Evolutionary conservation across 768 basidiomycete species (phyloP), one percentile per base, ranked within the genome.

Genomic region (Lactarius trivialis): DNA sequence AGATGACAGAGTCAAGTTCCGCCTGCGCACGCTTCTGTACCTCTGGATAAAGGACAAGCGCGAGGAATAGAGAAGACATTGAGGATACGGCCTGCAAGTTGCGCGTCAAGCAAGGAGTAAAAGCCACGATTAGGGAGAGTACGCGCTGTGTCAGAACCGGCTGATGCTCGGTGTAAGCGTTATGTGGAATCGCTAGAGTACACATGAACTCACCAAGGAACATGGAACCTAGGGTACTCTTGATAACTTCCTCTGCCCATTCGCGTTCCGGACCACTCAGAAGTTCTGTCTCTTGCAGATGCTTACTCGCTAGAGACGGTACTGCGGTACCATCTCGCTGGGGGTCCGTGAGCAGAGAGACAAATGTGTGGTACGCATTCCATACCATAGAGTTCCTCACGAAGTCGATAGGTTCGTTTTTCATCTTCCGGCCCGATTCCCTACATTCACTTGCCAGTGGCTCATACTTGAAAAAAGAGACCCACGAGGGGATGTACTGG

Each of bases 11-110:
- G 70, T 71, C 34, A 58, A 66, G 58, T 50, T 74, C 73, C 8
- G 49, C 66, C 61, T 74, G 61, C 7, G 64, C 64, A 7, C 57
- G 61, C 8, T 56, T 50, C 45, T 71, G 68, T 4, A 70, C 57
- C 3, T 68, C 68, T 6, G 71, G 72, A 60, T 70, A 60, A 32
- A 70, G 59, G 12, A 63, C 50, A 66, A 71, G 70, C 7, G 69
- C 70, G 6, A 71, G 61, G 45, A 73, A 64, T 52, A 73, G 70
- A 2, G 73, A 66, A 7, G 55, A 50, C 14, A 71, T 50, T 30
- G 64, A 19, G 2, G 61, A 55, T n/a, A 58, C 48, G 26, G 37
- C 48, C 56, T 58, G n/a, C 19, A 12, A 64, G 24, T 48, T 12
- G 12, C 9, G 11, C n/a, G 5, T 48, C 45, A 24, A 12, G 11